Evolutionary conservation across 1,139 yeast species (phyloP), one percentile per base, ranked within the genome.

Genomic region (Candida anutae): DNA sequence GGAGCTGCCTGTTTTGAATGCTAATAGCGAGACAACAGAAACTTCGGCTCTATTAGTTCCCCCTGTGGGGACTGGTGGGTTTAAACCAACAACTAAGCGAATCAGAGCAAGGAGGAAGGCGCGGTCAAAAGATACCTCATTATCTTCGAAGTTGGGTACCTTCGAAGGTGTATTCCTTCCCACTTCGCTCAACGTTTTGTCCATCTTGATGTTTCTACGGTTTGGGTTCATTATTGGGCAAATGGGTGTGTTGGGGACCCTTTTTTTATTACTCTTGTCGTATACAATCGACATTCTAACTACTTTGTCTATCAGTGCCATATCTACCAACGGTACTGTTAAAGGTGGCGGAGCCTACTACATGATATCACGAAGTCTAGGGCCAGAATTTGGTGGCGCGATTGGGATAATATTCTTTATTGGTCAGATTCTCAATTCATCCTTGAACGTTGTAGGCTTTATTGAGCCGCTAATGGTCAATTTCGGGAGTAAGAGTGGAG

Each of bases 331-430:
- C 47, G 93, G 93, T 16, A 79, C 84, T 0, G 90, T 81, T 9
- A 69, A 78, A 44, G 90, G 90, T 15, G 93, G 93, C 11, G 93
- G 93, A 17, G 88, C 90, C 1, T 81, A 81, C 46, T 80, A 78
- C 41, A 81, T 81, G 88, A 77, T 81, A 25, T 77, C 85, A 11
- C 57, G 93, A 43, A 76, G 85, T 22, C 55, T 81, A 36, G 93
- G 93, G 0, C 88, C 87, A 2, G 93, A 81, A 44, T 81, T 81
- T 50, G 93, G 93, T 19, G 90, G 90, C 3, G 78, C 90, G 2
- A 80, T 81, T 35, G 93, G 93, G 0, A 60, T 81, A 20, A 80
- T 81, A 16, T 80, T 81, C 47, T 81, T 75, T 43, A 62, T 80
- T 32, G 93, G 93, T 0, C 93, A 81, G 51, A 77, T 79, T 18